Percentiles rank a stretch among this genome's conserved stretches.
Evolutionary conservation across 306 rosid genomes (phyloP).

Genomic region (Casuarina equisetifolia): DNA sequence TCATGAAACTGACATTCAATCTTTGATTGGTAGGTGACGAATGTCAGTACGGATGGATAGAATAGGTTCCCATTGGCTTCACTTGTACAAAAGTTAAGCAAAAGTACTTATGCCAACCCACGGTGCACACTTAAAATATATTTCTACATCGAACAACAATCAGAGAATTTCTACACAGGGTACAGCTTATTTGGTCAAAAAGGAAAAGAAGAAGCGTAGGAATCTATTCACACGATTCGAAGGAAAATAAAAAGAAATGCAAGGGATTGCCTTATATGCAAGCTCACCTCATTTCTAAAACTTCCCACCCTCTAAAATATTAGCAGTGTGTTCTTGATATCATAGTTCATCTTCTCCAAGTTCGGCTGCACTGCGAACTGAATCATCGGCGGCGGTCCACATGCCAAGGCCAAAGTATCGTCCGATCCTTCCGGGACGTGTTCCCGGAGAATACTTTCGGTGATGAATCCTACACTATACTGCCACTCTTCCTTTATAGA

Average conservation of each 20-base stretch:
- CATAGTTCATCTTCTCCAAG: conserved; percentile 73
- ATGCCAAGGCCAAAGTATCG: conserved; percentile 61
- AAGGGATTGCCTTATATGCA: not conserved
- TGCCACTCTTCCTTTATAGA: conserved; percentile 57
- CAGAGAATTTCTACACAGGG: too few relatives aligned
- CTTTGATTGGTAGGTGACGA: too few relatives aligned
- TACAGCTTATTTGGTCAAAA: not conserved
- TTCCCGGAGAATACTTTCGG: conserved; percentile 56
- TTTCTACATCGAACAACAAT: too few relatives aligned
- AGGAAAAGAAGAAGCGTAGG: not conserved
- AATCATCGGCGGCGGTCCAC: conserved; percentile 92
- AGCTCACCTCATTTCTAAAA: not conserved
- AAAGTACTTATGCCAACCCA: too few relatives aligned
- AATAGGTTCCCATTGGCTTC: too few relatives aligned
- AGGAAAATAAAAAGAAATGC: not conserved
- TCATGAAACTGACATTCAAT: too few relatives aligned
- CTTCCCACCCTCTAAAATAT: conserved; percentile 40
- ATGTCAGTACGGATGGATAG: too few relatives aligned
- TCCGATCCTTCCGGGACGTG: conserved; percentile 56
- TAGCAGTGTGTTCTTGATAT: conserved; percentile 51
- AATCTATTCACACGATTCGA: not conserved
- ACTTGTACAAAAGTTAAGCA: too few relatives aligned
- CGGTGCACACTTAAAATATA: too few relatives aligned
- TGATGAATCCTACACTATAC: conserved; percentile 65
- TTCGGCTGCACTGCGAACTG: conserved; percentile 65